Conservation (phyloP, 2,329 filamentous ascomycete genomes). For the Pseudogymnoascus sp. region DNA sequence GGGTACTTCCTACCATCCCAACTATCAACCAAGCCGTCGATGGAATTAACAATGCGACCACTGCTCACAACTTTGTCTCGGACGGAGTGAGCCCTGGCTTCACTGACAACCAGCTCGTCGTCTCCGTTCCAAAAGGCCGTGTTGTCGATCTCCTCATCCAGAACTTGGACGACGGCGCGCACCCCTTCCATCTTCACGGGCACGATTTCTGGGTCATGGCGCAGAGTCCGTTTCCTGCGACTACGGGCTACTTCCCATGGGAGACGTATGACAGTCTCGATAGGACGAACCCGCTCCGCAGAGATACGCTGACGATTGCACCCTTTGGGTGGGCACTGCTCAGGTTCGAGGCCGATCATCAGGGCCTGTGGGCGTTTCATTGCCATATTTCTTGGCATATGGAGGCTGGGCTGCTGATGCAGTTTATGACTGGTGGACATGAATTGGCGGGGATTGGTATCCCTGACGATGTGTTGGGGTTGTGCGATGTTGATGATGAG, state of each 20-base stretch:
- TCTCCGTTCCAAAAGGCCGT: constrained; percentile 37
- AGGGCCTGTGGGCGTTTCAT: constrained; percentile 51
- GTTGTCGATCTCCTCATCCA: constrained; percentile 72
- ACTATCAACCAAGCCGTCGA: constrained; percentile 37
- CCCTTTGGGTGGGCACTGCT: constrained; percentile 48
- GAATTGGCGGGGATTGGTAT: constrained; percentile 36
- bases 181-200: constrained; percentile 71
- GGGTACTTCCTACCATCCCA: constrained; percentile 40
- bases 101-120: constrained; percentile 51
- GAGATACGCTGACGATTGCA: constrained; percentile 46
- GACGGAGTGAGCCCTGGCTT: constrained; percentile 48
- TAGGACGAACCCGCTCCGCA: constrained; percentile 37
- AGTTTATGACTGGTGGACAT: constrained; percentile 45
- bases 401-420: constrained; percentile 52
- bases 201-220: constrained; percentile 58
- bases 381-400: constrained; percentile 54
- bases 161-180: constrained; percentile 62
- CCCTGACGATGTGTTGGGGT: constrained; percentile 36
- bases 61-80: constrained; percentile 11
- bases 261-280: constrained; percentile 35
- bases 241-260: constrained; percentile 38
- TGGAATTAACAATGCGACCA: constrained; percentile 39
- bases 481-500: constrained; percentile 34
- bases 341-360: constrained; percentile 48
- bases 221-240: constrained; percentile 48